Evolutionary conservation across 345 rosid genomes (phyloP), one percentile per base, ranked within the genome.

Genomic region (Nephelium lappaceum): DNA sequence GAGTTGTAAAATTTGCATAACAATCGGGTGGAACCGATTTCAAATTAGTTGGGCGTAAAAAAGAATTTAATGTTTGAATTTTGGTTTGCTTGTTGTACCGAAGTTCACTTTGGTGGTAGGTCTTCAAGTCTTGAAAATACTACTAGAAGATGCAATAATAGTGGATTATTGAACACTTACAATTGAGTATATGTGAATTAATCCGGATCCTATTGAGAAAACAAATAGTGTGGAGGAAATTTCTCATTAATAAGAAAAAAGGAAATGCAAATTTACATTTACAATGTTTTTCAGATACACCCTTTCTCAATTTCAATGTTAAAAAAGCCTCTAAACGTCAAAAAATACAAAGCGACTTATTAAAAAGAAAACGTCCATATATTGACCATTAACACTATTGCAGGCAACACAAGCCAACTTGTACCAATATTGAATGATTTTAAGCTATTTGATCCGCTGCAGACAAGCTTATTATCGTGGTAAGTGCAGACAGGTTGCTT

Each of bases 401-500:
- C 83, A 47, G 87, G 79, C 82, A 84, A 31, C 53, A 68, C 41
- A 61, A 74, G 49, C 89, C 86, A 80, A 83, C 86, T 83, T 79
- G 77, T 79, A 62, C 88, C 90, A 42, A 53, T 69, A 8, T 45
- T 45, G 72, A 80, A 25, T 3, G 75, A 83, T 69, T 41, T 87
- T 6, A 83, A 11, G 71, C 85, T 85, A 42, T 76, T 71, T 16
- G 88, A 83, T 80, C 87, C 91, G 38, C 83, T 87, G 82, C 98
- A 95, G n/a, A 58, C 55, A 15, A 95, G 84, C 88, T 84, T 91
- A 77, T 85, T 78, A 51, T 92, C 73, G 73, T 92, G 98, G 75
- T 92, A 93, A 6, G 95, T 87, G 87, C 98, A 95, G 45, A 87
- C 92, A 16, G 77, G 64, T 57, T 80, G 91, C 55, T 88, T 80